Percentiles rank a stretch among this genome's conserved stretches.
phyloP scores from a whole-genome alignment of 2,329 filamentous ascomycete genomes.

The Ophiosphaerella narmari region DNA sequence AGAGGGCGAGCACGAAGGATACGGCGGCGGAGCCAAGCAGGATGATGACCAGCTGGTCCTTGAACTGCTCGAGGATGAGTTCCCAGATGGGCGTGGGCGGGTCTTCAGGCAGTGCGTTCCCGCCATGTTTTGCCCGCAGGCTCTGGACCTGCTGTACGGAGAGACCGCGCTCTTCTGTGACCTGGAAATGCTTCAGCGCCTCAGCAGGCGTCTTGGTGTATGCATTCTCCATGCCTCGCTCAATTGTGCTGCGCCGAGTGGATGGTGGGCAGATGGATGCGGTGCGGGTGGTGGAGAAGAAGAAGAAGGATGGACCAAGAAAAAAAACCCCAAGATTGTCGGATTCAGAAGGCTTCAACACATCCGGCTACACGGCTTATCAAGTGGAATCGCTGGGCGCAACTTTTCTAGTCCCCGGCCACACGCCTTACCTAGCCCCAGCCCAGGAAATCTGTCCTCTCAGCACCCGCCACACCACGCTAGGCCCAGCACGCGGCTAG shows the following conservation, averaged over 20 bases:
- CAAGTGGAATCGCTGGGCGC: slow-evolving; percentile 1
- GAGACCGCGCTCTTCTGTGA: slow-evolving; percentile 57
- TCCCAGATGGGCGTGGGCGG: slow-evolving; percentile 96
- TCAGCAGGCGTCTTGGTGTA: slow-evolving; percentile 56
- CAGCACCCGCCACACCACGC: slow-evolving; percentile 6
- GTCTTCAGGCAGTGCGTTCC: slow-evolving; percentile 77
- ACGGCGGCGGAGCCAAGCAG: slow-evolving; percentile 89
- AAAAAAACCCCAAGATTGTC: not conserved
- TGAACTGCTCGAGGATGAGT: slow-evolving; percentile 97
- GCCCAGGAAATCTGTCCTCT: slow-evolving; percentile 33
- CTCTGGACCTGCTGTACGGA: slow-evolving; percentile 54
- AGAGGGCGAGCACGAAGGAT: slow-evolving; percentile 89
- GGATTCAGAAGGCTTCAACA: not conserved
- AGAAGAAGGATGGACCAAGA: not conserved
- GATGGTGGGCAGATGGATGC: not conserved
- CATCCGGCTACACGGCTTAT: slow-evolving; percentile 1
- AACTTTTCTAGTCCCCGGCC: slow-evolving; percentile 12
- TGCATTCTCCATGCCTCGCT: slow-evolving; percentile 57
- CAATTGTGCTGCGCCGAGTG: slow-evolving; percentile 8
- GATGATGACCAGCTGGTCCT: slow-evolving; percentile 97
- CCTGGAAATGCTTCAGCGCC: slow-evolving; percentile 58
- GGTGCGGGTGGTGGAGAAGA: not conserved
- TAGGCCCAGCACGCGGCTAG: not conserved
- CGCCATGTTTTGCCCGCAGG: slow-evolving; percentile 56
- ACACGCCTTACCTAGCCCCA: slow-evolving; percentile 1